Evolutionary conservation across 345 rosid genomes (phyloP), one percentile per base, ranked within the genome.

Genomic region (Psidium guajava): DNA sequence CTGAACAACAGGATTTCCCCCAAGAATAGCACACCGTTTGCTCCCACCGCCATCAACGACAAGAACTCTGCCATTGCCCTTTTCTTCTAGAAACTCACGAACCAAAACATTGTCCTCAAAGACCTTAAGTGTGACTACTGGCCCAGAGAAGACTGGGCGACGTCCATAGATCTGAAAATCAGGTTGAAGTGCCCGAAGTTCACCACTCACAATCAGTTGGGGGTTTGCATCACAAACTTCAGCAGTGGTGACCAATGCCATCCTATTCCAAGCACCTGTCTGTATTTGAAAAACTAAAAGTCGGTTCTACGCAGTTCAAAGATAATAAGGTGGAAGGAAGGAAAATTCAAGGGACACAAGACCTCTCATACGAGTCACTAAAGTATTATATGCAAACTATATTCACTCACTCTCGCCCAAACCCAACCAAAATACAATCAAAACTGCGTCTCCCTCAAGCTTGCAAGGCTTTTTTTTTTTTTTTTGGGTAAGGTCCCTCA

Each of bases 61-160:
- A 40, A 87, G 88, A 32, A 87, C 88, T 82, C 88, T 85, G 51
- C 88, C 88, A 6, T 87, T 84, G n/a, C 88, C 93, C 82, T 84
- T 91, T 89, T 91, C 93, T 85, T 91, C 93, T 5, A 91, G 91
- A 81, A 91, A 91, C 88, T 91, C 93, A 0, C 93, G 89, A 52
- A 91, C 86, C 86, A 90, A 82, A 81, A 90, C 92, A 25, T 91
- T 91, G 90, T 91, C 93, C 83, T 91, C 92, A 61, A 89, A 91
- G 74, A 90, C 93, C 91, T 91, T 91, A 58, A 91, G 91, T 53
- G 93, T 91, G 55, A 91, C 93, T 2, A 91, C 84, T 3, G 93
- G 93, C 13, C 88, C 88, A 13, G 75, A 84, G 82, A 87, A 87
- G 51, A 87, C 88, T 77, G 85, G 88, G n/a, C 88, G 86, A 24